Evolutionary conservation across 2,329 filamentous ascomycete genomes (phyloP), one percentile per base, ranked within the genome.

Genomic region (Tolypocladium capitatum): DNA sequence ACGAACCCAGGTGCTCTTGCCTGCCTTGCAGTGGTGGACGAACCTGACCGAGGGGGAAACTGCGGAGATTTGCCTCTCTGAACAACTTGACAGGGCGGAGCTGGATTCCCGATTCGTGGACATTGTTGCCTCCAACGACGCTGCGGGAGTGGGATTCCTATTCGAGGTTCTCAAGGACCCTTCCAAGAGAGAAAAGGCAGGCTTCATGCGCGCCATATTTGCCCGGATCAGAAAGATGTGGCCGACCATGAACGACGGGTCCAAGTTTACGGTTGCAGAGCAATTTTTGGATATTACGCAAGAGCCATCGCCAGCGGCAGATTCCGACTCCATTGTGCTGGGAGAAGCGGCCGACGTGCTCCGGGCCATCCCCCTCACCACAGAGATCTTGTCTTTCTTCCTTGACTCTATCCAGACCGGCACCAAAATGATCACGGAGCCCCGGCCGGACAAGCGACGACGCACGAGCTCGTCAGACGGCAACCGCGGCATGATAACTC

Each of bases 371-470:
- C 71, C 81, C n/a, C 73, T 94, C 35, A 81, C 85, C 2, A 86
- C 85, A 0, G 71, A 81, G 30, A 81, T 87, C 24, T 74, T 96
- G 9, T 69, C 80, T 1, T 73, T 75, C 43, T 87, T 94, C 64
- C 68, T 95, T 8, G 77, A 85, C 53, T 81, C 79, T 24, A 75
- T 95, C 36, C 84, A 87, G 49, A 81, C 80, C 14, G 78, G 83
- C n/a, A 75, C 81, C 3, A 80, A 84, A 56, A 76, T 90, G 64
- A 80, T 83, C 38, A 81, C 81, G 43, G 80, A 83, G 48, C 78
- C 81, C 13, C 83, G 85, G 10, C 76, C 84, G 2, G 82, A 82
- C 53, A 95, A 94, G 70, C 76, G 87, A 52, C 80, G 88, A 58
- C 78, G 88, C 48, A 87, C 81, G 0, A 94, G 86, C 64, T 80